Conservation (phyloP, 1,284 basidiomycete genomes). For the Malassezia sympodialis region DNA sequence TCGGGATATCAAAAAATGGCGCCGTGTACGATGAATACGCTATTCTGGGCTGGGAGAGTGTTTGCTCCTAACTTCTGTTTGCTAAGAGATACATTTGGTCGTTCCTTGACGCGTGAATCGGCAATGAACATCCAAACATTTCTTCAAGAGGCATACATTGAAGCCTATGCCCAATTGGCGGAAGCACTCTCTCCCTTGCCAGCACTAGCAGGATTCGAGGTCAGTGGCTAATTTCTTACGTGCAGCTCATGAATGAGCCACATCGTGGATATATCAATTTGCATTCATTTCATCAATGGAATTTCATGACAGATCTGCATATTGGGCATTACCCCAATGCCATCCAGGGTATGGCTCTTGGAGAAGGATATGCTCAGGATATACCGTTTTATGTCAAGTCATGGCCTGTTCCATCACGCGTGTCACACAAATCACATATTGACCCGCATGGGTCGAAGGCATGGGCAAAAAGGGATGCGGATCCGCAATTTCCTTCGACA, state of each 20-base stretch:
- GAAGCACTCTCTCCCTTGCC: slow-evolving; percentile 63
- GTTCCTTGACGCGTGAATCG: slow-evolving; percentile 9
- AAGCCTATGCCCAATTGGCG: slow-evolving; percentile 64
- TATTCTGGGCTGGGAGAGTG: slow-evolving; percentile 52
- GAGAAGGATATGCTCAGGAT: slow-evolving; percentile 32
- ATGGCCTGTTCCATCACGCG: slow-evolving; percentile 41
- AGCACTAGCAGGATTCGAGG: slow-evolving; percentile 77
- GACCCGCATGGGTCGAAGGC: slow-evolving; percentile 29
- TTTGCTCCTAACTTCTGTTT: slow-evolving; percentile 61
- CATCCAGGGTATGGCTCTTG: slow-evolving; percentile 38
- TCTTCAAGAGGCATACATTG: slow-evolving; percentile 71
- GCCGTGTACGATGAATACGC: slow-evolving; percentile 49
- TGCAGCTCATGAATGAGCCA: slow-evolving; percentile 71
- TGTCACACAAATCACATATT: slow-evolving; percentile 26
- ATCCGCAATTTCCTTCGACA: slow-evolving; percentile 67
- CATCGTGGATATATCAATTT: slow-evolving; percentile 83
- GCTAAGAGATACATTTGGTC: neutral
- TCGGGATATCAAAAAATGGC: slow-evolving; percentile 45
- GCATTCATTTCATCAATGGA: slow-evolving; percentile 69
- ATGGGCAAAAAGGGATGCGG: slow-evolving; percentile 20
- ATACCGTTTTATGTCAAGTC: slow-evolving; percentile 54
- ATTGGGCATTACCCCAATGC: slow-evolving; percentile 58
- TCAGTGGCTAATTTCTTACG: slow-evolving; percentile 6
- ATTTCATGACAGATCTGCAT: slow-evolving; percentile 85
- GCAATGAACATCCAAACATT: slow-evolving; percentile 60